Base-by-base conservation (phyloP, 2,329 filamentous ascomycete genomes). In the Claviceps sp. region DNA sequence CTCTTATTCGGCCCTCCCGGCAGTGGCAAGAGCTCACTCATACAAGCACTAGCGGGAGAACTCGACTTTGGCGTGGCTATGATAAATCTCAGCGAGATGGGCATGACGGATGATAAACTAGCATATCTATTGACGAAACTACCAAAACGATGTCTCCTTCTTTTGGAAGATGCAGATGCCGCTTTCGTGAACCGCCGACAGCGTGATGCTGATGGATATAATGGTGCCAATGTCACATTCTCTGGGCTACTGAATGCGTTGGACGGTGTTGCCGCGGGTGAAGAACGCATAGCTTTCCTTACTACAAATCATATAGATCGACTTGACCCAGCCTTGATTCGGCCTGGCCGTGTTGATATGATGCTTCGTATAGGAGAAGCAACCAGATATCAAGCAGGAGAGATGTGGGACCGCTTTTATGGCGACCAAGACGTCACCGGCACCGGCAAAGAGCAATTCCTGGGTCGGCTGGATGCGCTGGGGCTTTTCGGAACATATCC, bases 351-450 rank as follows among this genome's bases (percentile, higher is more conserved):
- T 47, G 89, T 98, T 1, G 93, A 98, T 67, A 86, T 97, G 84
- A 93, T 88, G 58, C 79, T 95, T 3, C 80, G 88, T 51, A 84
- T 98, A 47, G 91, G 90, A 39, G 86, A 95, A 66, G 89, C 91
- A 36, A 91, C 86, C 2, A 76, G 81, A 53, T 85, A 86, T 65
- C 93, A 97, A 68, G 90, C 94, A 17, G 79, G 73, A 14, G 76
- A 85, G 66, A 86, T 98, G 70, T 98, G 91, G 89, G 85, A 94
- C 66, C 82, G 93, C 20, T 98, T 97, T 71, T 98, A 97, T 62
- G 85, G 86, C 4, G 87, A 94, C 37, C 72, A 88, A 23, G 90
- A 95, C 62, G 58, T 61, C 1, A 76, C 81, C 51, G 81, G 82
- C 16, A 66, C 69, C 5, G 78, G 81, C 20, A 81, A 82, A 60